Conservation (phyloP, 495 filamentous ascomycete genomes). For the Xylaria flabelliformis region DNA sequence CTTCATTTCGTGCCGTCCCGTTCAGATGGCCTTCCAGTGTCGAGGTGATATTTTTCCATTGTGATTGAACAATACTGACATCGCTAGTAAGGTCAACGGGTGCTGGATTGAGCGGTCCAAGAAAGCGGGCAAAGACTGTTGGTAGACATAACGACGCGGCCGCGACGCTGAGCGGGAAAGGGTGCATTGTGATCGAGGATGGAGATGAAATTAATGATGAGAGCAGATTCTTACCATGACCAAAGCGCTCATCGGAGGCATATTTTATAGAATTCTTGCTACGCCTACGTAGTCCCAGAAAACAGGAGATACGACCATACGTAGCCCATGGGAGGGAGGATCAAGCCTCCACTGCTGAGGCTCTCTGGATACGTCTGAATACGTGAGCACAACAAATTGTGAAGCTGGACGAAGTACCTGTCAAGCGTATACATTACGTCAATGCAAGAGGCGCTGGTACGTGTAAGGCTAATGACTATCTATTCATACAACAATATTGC, state of each 20-base stretch:
- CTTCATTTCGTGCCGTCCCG: not conserved
- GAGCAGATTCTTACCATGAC: not conserved
- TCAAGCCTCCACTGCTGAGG: not conserved
- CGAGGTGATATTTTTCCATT: slow-evolving; percentile 50
- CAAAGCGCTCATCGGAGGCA: not conserved
- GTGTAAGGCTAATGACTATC: not conserved
- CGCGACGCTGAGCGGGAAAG: not conserved
- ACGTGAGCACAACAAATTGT: not conserved
- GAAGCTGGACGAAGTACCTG: not conserved
- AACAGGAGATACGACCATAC: not conserved
- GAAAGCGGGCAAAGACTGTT: slow-evolving; percentile 40
- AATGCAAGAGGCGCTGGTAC: not conserved
- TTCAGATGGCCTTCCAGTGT: slow-evolving; percentile 37
- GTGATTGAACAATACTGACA: slow-evolving; percentile 43
- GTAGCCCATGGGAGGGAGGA: not conserved
- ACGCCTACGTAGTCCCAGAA: not conserved
- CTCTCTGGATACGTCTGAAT: not conserved
- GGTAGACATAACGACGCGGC: slow-evolving; percentile 12
- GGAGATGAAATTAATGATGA: not conserved
- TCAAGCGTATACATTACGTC: not conserved
- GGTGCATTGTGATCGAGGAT: not conserved
- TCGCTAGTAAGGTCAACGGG: slow-evolving; percentile 48
- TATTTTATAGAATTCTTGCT: not conserved
- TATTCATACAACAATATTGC: not conserved
- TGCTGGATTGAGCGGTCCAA: slow-evolving; percentile 45